A percentile compares a stretch with the other conserved stretches of the same genome.
Conservation (phyloP, 2,329 filamentous ascomycete genomes). For the Scleromitrula shiraiana region DNA sequence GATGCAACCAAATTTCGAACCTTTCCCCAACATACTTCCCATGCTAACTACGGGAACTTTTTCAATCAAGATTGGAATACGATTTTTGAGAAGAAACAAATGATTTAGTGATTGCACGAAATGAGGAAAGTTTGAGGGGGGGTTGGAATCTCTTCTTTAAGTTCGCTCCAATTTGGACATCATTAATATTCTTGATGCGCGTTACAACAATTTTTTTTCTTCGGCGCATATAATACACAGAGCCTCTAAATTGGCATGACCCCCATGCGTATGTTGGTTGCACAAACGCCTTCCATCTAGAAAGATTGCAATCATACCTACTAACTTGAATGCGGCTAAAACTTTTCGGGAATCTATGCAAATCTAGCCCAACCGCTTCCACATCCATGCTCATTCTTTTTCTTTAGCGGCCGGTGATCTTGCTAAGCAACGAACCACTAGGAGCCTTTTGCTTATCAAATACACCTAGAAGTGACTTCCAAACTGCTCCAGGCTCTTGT, state of each 20-base stretch:
- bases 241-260: slow-evolving; percentile 19
- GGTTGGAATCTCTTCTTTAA: background rate
- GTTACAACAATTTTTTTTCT: slow-evolving; percentile 16
- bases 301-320: slow-evolving; percentile 19
- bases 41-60: slow-evolving; percentile 1
- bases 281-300: slow-evolving; percentile 22
- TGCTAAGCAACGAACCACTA: slow-evolving; percentile 27
- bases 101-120: background rate
- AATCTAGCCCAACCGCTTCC: slow-evolving; percentile 16
- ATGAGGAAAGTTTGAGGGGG: background rate
- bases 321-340: slow-evolving; percentile 17
- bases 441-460: slow-evolving; percentile 54
- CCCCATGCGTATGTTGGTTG: slow-evolving; percentile 22
- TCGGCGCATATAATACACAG: slow-evolving; percentile 24
- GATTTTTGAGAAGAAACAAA: background rate
- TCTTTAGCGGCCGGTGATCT: slow-evolving; percentile 27
- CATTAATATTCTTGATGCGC: slow-evolving; percentile 14
- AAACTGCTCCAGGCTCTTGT: slow-evolving; percentile 91
- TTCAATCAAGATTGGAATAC: background rate
- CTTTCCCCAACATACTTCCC: slow-evolving; percentile 2
- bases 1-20: slow-evolving; percentile 8
- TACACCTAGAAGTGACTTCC: slow-evolving; percentile 83
- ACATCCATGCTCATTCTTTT: background rate
- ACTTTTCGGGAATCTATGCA: slow-evolving; percentile 26
- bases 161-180: slow-evolving; percentile 1